A percentile compares a stretch with the other conserved stretches of the same genome.
phyloP scores from a whole-genome alignment of 495 filamentous ascomycete genomes.

The Tuber microsphaerosporum region DNA sequence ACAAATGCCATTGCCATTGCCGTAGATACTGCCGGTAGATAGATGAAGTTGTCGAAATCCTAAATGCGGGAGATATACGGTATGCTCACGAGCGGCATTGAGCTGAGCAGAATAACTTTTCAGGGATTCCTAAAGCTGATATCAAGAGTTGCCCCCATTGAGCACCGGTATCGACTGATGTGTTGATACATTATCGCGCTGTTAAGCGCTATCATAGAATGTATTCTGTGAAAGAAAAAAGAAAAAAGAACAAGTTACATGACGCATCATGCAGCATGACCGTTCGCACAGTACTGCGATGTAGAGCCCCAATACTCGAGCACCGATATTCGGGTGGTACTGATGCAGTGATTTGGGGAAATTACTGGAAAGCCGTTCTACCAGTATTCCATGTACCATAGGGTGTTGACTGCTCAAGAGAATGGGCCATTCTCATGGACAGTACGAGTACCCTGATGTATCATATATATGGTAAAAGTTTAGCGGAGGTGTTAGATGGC shows the following conservation, averaged over 20 bases:
- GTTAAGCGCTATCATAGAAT: background rate
- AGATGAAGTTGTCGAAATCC: background rate
- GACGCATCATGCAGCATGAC: background rate
- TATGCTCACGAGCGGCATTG: background rate
- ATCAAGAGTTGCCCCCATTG: background rate
- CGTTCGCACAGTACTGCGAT: background rate
- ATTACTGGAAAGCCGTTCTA: background rate
- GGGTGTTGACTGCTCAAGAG: background rate
- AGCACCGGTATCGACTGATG: background rate
- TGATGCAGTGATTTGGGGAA: background rate
- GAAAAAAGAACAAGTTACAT: background rate
- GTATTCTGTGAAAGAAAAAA: background rate
- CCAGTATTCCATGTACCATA: background rate
- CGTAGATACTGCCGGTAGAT: conserved; percentile 1
- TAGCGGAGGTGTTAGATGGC: background rate
- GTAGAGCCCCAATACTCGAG: background rate
- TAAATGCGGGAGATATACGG: background rate
- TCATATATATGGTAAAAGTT: background rate
- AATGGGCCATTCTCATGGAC: background rate
- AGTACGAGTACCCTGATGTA: background rate
- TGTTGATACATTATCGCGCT: background rate
- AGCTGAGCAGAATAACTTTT: background rate
- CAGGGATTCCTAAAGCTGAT: background rate
- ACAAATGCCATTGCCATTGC: background rate
- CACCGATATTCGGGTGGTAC: background rate